Base-by-base conservation (phyloP, 495 filamentous ascomycete species). In the Sporormia fimetaria region DNA sequence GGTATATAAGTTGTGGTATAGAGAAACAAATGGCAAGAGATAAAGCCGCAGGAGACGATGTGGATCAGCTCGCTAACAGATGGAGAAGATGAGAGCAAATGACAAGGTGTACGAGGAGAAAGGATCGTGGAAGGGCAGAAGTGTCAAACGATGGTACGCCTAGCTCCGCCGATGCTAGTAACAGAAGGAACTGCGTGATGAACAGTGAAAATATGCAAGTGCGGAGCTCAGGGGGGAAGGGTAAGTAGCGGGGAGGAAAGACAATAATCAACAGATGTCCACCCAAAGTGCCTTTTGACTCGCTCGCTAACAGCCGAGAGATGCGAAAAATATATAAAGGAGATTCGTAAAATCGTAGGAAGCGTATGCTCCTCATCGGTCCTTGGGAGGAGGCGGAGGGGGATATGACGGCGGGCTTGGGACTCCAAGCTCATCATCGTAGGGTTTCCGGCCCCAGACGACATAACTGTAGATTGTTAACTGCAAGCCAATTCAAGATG, bases 381-480 rank as follows among this genome's bases (percentile, higher is more conserved):
- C 6, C 14, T 29, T 23, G 24, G 30, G 6, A 15, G 11, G 27
- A 27, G 16, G 40, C n/a, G 23, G 25, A 15, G 31, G 14, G 6
- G 30, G 37, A 11, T 7, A 11, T 6, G 36, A 12, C 2, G 37
- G 45, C 37, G 24, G 43, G 16, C 35, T 40, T 1, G 43, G 39
- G 3, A 30, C 33, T 20, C 35, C 44, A n/a, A 40, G 34, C 17
- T 54, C 51, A 23, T 35, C 23, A 21, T 57, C 45, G 9, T 30
- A 16, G 1, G 57, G 57, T 31, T 60, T 60, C 25, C 55, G 40
- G 17, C 57, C 57, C 57, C 57, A 60, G 5, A 60, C 57, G 6
- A 60, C 57, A 28, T 49, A 60, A 25, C 57, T 60, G 24, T 3
- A 18, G 9, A 29, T 17, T 6, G 36, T 52, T 32, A 51, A 42